Conservation (phyloP, 345 rosid genomes). For the Cochlearia excelsa region DNA sequence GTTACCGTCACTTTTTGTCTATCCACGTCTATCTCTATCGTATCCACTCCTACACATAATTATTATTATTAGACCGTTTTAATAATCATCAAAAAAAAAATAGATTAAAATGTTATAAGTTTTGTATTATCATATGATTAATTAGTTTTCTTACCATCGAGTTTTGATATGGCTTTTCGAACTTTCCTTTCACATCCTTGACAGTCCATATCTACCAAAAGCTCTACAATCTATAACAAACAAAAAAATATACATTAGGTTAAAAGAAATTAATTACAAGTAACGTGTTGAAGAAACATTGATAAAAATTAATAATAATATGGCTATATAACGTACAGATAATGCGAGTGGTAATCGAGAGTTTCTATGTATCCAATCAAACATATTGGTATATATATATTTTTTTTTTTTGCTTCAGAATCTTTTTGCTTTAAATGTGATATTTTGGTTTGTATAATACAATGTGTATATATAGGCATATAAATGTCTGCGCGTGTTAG, state of each 20-base stretch:
- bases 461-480: constrained; percentile 8
- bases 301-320: background rate
- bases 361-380: constrained; percentile 53
- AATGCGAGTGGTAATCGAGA: constrained; percentile 46
- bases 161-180: constrained; percentile 66
- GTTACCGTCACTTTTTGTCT: constrained; percentile 77
- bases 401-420: constrained; percentile 1
- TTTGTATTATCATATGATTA: too few relatives aligned
- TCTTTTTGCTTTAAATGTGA: constrained; percentile 15
- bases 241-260: background rate
- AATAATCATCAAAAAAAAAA: too few relatives aligned
- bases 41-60: constrained; percentile 56
- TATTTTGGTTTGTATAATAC: constrained; percentile 17
- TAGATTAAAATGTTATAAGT: too few relatives aligned
- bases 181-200: constrained; percentile 78
- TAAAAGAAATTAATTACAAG: background rate
- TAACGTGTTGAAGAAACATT: constrained; percentile 4
- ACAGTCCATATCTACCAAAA: constrained; percentile 85
- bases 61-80: background rate
- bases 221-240: constrained; percentile 60
- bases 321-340: constrained; percentile 49
- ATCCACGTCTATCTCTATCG: constrained; percentile 67
- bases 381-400: constrained; percentile 32
- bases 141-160: constrained; percentile 41
- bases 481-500: constrained; percentile 30